Conservation (phyloP, 2,329 filamentous ascomycete species). For the Dactylellina haptotyla region DNA sequence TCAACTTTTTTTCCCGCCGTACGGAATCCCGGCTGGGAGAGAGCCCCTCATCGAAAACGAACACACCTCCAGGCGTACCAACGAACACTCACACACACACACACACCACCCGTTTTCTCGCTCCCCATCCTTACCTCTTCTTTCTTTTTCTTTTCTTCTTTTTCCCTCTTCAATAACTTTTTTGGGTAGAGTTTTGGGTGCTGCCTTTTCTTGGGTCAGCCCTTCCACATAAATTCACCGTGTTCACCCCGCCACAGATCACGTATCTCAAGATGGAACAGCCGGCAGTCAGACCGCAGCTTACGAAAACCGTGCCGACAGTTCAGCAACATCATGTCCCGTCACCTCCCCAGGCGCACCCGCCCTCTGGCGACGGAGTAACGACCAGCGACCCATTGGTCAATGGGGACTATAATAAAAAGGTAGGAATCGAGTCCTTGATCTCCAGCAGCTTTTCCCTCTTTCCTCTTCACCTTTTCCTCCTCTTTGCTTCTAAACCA, state of each 20-base stretch:
- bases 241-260: slow-evolving; percentile 55
- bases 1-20: slow-evolving; percentile 2
- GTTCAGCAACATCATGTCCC: slow-evolving; percentile 49
- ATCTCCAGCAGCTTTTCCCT: too few relatives aligned
- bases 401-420: slow-evolving; percentile 52
- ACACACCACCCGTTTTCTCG: background rate
- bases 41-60: slow-evolving; percentile 33
- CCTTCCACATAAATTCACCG: slow-evolving; percentile 45
- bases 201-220: slow-evolving; percentile 48
- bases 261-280: slow-evolving; percentile 54
- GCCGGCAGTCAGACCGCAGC: slow-evolving; percentile 54
- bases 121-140: background rate
- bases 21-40: slow-evolving; percentile 23
- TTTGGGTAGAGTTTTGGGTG: slow-evolving; percentile 47
- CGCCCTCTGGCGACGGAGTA: slow-evolving; percentile 17
- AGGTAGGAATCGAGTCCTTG: too few relatives aligned
- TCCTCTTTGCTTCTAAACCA: background rate
- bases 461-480: background rate
- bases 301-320: slow-evolving; percentile 54
- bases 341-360: slow-evolving; percentile 37
- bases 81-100: background rate
- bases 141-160: background rate
- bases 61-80: background rate
- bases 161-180: slow-evolving; percentile 1
- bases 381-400: slow-evolving; percentile 28